Percentiles rank a stretch among this genome's conserved stretches.
These are phyloP conservation scores for Plantago elongata DNA, from an alignment of 257 asterid species.

Conservation along the genomic window DNA sequence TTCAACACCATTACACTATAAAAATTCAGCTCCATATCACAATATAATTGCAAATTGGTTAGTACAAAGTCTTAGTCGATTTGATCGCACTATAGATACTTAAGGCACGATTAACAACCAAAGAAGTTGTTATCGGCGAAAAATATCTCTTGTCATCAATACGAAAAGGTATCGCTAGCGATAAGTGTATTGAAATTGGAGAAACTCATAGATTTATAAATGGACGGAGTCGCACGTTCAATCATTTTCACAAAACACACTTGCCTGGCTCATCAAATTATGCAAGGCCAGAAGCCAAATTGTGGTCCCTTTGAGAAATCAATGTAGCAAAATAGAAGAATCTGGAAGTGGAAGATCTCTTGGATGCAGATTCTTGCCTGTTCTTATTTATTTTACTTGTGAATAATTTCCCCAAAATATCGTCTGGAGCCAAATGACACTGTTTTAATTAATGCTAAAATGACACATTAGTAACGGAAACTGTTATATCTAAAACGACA, in stretches of 20 bases:
- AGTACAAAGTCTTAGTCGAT: too few relatives aligned
- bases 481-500: too few relatives aligned
- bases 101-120: too few relatives aligned
- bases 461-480: too few relatives aligned
- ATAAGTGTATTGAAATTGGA: neutral
- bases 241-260: slow-evolving; percentile 4
- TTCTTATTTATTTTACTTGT: neutral
- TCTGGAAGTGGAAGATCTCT: slow-evolving; percentile 38
- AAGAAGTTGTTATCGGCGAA: too few relatives aligned
- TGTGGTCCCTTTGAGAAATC: slow-evolving; percentile 23
- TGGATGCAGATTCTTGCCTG: slow-evolving; percentile 15
- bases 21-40: neutral
- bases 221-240: neutral
- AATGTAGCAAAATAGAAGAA: slow-evolving; percentile 18
- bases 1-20: neutral
- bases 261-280: neutral
- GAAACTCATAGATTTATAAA: neutral
- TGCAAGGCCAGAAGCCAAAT: neutral
- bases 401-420: neutral
- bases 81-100: too few relatives aligned
- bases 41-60: too few relatives aligned
- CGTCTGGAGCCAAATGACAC: too few relatives aligned
- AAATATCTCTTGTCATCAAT: too few relatives aligned
- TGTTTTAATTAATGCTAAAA: too few relatives aligned
- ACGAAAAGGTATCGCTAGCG: too few relatives aligned